These are phyloP conservation scores for Trypethelium eluteriae DNA, from an alignment of 495 filamentous ascomycete genomes.

Conservation along the genomic window DNA sequence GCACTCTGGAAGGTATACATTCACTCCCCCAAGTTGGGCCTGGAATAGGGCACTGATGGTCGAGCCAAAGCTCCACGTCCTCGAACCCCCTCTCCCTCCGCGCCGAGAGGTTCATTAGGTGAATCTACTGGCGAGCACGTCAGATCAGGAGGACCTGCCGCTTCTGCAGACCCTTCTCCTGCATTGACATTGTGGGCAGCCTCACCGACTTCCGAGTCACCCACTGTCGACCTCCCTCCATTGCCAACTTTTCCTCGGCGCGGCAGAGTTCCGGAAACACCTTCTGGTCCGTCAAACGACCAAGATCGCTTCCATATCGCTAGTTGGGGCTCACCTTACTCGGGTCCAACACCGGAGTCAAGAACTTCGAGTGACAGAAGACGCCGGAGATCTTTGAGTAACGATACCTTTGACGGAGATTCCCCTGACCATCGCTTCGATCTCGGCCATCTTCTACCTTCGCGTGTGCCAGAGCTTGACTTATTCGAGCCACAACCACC, in stretches of 20 bases:
- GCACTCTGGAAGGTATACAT: constrained; percentile 4
- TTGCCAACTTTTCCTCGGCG: constrained; percentile 7
- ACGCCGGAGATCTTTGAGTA: constrained; percentile 17
- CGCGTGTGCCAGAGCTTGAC: constrained; percentile 23
- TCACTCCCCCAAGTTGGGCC: not conserved
- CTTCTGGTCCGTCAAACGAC: constrained; percentile 3
- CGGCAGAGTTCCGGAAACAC: not conserved
- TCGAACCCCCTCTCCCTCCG: constrained; percentile 10
- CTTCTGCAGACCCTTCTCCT: constrained; percentile 3
- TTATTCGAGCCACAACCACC: not conserved
- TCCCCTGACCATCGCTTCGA: constrained; percentile 33
- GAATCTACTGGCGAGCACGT: not conserved
- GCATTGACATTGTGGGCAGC: constrained; percentile 8
- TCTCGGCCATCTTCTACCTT: constrained; percentile 35
- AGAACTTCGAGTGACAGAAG: constrained; percentile 22
- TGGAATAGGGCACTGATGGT: not conserved
- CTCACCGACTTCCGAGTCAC: constrained; percentile 7
- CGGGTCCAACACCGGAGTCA: constrained; percentile 27
- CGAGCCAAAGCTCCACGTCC: not conserved
- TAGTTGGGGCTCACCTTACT: constrained; percentile 38
- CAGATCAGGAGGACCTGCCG: not conserved
- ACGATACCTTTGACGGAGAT: constrained; percentile 33
- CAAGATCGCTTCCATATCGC: constrained; percentile 27
- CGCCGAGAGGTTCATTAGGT: constrained; percentile 1
- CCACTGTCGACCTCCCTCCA: constrained; percentile 4